Percentiles rank a stretch among this genome's conserved stretches.
phyloP scores from a whole-genome alignment of 164 flowering plant genomes.

The Aristolochia californica region DNA sequence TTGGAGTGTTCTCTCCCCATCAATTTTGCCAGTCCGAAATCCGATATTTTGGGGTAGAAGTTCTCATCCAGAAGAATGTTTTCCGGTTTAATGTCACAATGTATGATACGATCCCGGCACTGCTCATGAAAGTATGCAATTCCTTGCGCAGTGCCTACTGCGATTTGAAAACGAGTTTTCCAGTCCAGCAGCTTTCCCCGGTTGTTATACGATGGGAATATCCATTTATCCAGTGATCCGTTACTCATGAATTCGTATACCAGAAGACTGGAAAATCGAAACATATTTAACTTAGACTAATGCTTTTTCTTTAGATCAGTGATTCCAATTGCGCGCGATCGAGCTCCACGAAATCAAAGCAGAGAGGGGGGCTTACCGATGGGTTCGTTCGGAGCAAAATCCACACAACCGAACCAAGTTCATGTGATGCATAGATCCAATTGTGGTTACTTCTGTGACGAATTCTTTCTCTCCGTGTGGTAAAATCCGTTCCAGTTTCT shows the following conservation, averaged over 20 bases:
- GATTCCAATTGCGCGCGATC: too few species aligned
- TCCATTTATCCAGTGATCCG: conserved; percentile 92
- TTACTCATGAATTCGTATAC: conserved; percentile 91
- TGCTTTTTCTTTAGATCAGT: too few species aligned
- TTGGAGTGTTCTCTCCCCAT: conserved; percentile 92
- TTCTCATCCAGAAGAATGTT: conserved; percentile 81
- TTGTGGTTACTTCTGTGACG: conserved; percentile 80
- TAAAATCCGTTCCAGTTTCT: conserved; percentile 66
- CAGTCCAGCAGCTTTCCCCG: conserved; percentile 52
- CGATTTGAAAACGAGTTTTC: conserved; percentile 68
- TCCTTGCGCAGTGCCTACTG: conserved; percentile 78
- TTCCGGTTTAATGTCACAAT: conserved; percentile 95
- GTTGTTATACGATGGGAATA: conserved; percentile 43
- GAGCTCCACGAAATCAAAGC: too few species aligned
- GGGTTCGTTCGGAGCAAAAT: conserved; percentile 79
- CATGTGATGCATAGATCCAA: conserved; percentile 96
- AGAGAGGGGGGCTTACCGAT: conserved; percentile 60
- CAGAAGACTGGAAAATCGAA: conserved; percentile 65
- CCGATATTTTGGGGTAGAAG: conserved; percentile 85
- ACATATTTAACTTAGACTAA: too few species aligned
- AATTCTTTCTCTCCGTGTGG: conserved; percentile 94
- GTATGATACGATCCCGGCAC: conserved; percentile 75
- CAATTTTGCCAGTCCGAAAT: conserved; percentile 88
- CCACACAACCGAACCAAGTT: conserved; percentile 89
- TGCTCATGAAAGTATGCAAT: conserved; percentile 94